Percentiles rank a stretch among this genome's conserved stretches.
These are phyloP conservation scores for Scheffersomyces amazonensis DNA, from an alignment of 805 yeast genomes.

Conservation along the genomic window DNA sequence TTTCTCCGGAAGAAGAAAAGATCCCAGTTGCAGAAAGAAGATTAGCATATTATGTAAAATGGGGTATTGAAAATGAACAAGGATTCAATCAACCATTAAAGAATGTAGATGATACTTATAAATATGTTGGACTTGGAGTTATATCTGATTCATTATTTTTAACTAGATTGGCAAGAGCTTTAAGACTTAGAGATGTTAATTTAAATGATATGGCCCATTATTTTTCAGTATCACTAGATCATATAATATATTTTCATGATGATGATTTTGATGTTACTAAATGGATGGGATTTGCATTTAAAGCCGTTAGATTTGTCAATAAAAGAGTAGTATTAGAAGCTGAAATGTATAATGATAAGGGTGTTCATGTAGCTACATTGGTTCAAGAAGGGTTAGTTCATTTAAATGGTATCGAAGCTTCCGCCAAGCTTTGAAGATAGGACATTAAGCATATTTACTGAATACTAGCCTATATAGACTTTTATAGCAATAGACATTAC, in stretches of 20 bases:
- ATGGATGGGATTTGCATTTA: conserved; percentile 51
- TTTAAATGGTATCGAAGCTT: conserved; percentile 16
- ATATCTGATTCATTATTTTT: conserved; percentile 57
- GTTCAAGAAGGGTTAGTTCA: conserved; percentile 62
- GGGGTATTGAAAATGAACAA: conserved; percentile 21
- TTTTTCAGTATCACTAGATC: conserved; percentile 63
- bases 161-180: conserved; percentile 49
- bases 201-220: conserved; percentile 20
- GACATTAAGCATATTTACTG: no score
- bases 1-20: conserved; percentile 20
- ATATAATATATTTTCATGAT: conserved; percentile 64
- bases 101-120: conserved; percentile 14
- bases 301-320: conserved; percentile 47
- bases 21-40: conserved; percentile 21
- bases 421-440: conserved; percentile 14
- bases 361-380: conserved; percentile 55
- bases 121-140: conserved; percentile 58
- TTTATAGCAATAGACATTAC: no score
- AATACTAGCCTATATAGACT: no score
- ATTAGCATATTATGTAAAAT: conserved; percentile 21
- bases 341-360: conserved; percentile 50
- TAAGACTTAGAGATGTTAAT: conserved; percentile 30
- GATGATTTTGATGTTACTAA: conserved; percentile 45
- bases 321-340: conserved; percentile 57
- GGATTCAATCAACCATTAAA: conserved; percentile 10